Evolutionary conservation across 352 stramenopile genomes (phyloP).

Genomic region (Phytophthora melonis): DNA sequence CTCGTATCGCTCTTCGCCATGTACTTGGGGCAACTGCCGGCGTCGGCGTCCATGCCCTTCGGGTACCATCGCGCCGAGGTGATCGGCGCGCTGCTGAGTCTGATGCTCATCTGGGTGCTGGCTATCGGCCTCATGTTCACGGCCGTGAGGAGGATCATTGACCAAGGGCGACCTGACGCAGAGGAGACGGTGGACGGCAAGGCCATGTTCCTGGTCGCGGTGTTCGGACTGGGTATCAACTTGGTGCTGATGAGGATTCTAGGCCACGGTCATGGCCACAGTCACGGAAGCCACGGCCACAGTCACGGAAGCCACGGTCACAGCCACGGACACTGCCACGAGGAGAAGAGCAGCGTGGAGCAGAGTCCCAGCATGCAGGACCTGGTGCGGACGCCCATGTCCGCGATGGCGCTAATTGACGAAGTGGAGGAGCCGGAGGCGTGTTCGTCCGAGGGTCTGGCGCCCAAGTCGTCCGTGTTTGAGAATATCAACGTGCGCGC

Average conservation of each 20-base stretch:
- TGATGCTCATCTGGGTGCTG: conserved; percentile 96
- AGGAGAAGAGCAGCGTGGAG: conserved; percentile 42
- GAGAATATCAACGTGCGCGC: conserved; percentile 97
- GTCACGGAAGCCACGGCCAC: conserved; percentile 52
- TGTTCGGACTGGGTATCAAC: conserved; percentile 96
- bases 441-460: conserved; percentile 8
- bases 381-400: conserved; percentile 78
- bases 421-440: conserved; percentile 32
- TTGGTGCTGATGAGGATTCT: conserved; percentile 94
- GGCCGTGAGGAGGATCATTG: conserved; percentile 88
- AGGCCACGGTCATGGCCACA: conserved; percentile 62
- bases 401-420: conserved; percentile 78
- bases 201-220: conserved; percentile 95
- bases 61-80: conserved; percentile 97
- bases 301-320: conserved; percentile 52
- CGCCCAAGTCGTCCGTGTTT: conserved; percentile 46
- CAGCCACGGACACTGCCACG: conserved; percentile 24
- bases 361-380: conserved; percentile 54
- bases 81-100: conserved; percentile 95
- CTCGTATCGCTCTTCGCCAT: conserved; percentile 86
- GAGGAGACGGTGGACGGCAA: conserved; percentile 73
- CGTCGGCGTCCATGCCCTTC: conserved; percentile 88
- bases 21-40: conserved; percentile 68
- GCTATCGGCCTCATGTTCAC: conserved; percentile 92
- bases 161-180: conserved; percentile 35